Percentiles rank a stretch among this genome's conserved stretches.
phyloP scores from a whole-genome alignment of 2,329 filamentous ascomycete species.

The Fusarium continuum region DNA sequence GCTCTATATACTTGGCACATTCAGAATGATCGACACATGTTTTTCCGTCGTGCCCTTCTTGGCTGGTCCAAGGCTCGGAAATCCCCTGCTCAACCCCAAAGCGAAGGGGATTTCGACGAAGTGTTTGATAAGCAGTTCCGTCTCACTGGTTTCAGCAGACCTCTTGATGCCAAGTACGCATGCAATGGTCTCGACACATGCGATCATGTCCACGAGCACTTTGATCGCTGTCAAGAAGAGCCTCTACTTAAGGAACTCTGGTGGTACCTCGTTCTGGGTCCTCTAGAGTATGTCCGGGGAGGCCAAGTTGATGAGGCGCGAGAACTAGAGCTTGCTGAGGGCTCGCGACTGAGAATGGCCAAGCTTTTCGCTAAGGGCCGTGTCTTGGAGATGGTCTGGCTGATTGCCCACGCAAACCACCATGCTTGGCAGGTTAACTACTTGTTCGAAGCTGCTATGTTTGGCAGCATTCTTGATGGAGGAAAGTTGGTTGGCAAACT shows the following conservation, averaged over 20 bases:
- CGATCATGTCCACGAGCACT: constrained; percentile 20
- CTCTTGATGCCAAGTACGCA: constrained; percentile 18
- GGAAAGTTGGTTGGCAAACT: constrained; percentile 44
- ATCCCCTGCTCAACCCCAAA: constrained; percentile 34
- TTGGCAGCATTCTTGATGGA: constrained; percentile 46
- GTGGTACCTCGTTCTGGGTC: constrained; percentile 29
- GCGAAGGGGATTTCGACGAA: constrained; percentile 46
- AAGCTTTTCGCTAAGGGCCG: constrained; percentile 34
- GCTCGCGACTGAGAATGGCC: constrained; percentile 34
- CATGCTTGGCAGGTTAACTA: constrained; percentile 47
- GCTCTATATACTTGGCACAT: constrained; percentile 48
- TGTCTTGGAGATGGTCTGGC: constrained; percentile 39
- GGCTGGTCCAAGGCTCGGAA: constrained; percentile 46
- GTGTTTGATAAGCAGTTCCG: constrained; percentile 43
- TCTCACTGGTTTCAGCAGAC: constrained; percentile 42
- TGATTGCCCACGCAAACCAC: constrained; percentile 38
- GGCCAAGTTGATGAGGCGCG: constrained; percentile 23
- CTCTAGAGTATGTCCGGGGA: constrained; percentile 24
- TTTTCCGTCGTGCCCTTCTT: constrained; percentile 44
- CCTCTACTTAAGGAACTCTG: constrained; percentile 33
- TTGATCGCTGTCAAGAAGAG: constrained; percentile 4
- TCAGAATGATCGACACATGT: constrained; percentile 47
- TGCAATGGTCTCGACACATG: constrained; percentile 35
- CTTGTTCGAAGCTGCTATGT: constrained; percentile 48
- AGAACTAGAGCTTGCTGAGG: constrained; percentile 21